phyloP scores from a whole-genome alignment of 371 early-diverging fungal genomes.

The Mucor circinelloides region DNA sequence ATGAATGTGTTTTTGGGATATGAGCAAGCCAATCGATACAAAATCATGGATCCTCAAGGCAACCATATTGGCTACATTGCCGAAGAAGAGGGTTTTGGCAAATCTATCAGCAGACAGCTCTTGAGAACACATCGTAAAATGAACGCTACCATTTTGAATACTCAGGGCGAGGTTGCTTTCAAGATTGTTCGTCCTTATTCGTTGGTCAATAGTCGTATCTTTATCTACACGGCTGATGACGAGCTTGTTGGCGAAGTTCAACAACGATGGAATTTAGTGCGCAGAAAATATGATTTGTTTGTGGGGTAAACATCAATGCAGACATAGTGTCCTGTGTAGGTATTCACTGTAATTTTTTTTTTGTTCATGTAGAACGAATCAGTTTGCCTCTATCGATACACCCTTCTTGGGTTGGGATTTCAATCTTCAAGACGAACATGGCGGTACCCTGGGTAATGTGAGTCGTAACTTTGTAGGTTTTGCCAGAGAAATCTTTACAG shows the following conservation, averaged over 20 bases:
- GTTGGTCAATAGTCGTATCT: constrained; percentile 78
- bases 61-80: constrained; percentile 78
- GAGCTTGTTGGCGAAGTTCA: constrained; percentile 85
- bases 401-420: constrained; percentile 85
- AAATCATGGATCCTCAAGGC: constrained; percentile 76
- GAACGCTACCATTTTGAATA: constrained; percentile 76
- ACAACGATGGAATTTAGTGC: constrained; percentile 86
- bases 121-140: constrained; percentile 79
- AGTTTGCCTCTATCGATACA: constrained; percentile 83
- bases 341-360: not conserved
- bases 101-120: constrained; percentile 72
- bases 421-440: constrained; percentile 66
- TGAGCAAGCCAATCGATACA: constrained; percentile 90
- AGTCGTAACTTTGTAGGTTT: constrained; percentile 87
- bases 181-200: constrained; percentile 80
- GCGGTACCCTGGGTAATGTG: constrained; percentile 62
- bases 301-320: constrained; percentile 32
- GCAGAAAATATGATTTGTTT: constrained; percentile 85
- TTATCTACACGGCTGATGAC: constrained; percentile 63
- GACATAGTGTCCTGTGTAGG: not conserved
- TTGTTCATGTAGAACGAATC: constrained; percentile 38
- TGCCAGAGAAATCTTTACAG: constrained; percentile 87
- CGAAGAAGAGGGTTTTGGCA: constrained; percentile 72
- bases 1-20: constrained; percentile 80
- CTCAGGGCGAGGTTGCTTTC: constrained; percentile 69